Conservation (phyloP, 2,329 filamentous ascomycete genomes). For the Ophiostoma triangulosporum region DNA sequence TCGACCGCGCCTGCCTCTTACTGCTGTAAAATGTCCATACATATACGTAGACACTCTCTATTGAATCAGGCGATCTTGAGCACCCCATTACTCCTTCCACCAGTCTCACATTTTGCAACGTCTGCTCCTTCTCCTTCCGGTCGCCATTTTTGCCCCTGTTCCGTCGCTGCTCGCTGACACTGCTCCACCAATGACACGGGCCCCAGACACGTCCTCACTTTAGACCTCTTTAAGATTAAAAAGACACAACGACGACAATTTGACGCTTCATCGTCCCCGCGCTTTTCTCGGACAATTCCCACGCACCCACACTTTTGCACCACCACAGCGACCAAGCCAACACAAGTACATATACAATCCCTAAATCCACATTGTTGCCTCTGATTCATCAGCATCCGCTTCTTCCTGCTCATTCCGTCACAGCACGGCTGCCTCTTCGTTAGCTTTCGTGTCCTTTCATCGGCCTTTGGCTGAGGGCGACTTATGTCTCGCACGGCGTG, state of each 20-base stretch:
- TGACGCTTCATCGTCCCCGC: background rate
- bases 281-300: background rate
- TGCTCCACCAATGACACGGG: slow-evolving; percentile 6
- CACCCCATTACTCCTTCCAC: too few relatives aligned
- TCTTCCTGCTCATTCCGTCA: background rate
- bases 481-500: background rate
- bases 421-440: background rate
- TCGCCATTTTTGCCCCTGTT: background rate
- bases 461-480: background rate
- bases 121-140: too few relatives aligned
- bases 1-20: too few relatives aligned
- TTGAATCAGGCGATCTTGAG: too few relatives aligned
- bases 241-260: background rate
- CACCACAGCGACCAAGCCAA: background rate
- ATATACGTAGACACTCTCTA: too few relatives aligned
- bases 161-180: background rate
- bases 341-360: background rate
- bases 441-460: background rate
- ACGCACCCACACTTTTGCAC: too few relatives aligned
- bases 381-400: slow-evolving; percentile 2
- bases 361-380: background rate
- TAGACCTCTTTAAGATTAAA: slow-evolving; percentile 1
- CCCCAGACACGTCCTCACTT: slow-evolving; percentile 1
- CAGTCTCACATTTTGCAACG: too few relatives aligned
- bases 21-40: too few relatives aligned